phyloP scores from a whole-genome alignment of 768 basidiomycete species.

The Tulasnella sp. region DNA sequence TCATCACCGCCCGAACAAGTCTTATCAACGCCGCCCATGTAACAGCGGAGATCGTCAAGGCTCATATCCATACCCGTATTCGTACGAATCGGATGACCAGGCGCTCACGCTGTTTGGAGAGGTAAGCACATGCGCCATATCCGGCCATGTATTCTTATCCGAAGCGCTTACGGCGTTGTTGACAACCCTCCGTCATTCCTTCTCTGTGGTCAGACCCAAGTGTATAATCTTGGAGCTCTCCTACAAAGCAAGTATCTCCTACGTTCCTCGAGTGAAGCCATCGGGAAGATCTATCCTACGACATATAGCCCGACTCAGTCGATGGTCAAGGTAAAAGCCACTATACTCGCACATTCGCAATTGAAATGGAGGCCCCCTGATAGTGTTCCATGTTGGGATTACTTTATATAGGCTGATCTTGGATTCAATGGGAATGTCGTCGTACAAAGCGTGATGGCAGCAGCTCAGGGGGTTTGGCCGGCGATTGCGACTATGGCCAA shows the following conservation, averaged over 20 bases:
- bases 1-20: not conserved
- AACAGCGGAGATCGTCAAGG: constrained; percentile 10
- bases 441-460: constrained; percentile 52
- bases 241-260: constrained; percentile 47
- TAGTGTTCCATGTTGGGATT: not conserved
- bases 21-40: not conserved
- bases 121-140: constrained; percentile 10
- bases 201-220: constrained; percentile 37
- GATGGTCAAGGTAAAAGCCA: constrained; percentile 45
- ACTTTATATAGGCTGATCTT: constrained; percentile 42
- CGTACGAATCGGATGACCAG: constrained; percentile 11
- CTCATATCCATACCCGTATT: not conserved
- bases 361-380: not conserved
- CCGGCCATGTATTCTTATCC: not conserved
- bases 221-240: constrained; percentile 44
- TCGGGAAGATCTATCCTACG: constrained; percentile 31
- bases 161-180: not conserved
- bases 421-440: constrained; percentile 61
- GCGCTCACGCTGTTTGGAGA: constrained; percentile 16
- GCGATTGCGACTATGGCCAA: constrained; percentile 36
- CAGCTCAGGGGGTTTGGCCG: constrained; percentile 63
- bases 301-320: constrained; percentile 42
- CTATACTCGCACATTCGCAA: not conserved
- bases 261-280: constrained; percentile 41
- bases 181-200: not conserved